A percentile compares a stretch with the other conserved stretches of the same genome.
Conservation (phyloP, 2,329 filamentous ascomycete species). For the Cylindrodendrum hubeiense region DNA sequence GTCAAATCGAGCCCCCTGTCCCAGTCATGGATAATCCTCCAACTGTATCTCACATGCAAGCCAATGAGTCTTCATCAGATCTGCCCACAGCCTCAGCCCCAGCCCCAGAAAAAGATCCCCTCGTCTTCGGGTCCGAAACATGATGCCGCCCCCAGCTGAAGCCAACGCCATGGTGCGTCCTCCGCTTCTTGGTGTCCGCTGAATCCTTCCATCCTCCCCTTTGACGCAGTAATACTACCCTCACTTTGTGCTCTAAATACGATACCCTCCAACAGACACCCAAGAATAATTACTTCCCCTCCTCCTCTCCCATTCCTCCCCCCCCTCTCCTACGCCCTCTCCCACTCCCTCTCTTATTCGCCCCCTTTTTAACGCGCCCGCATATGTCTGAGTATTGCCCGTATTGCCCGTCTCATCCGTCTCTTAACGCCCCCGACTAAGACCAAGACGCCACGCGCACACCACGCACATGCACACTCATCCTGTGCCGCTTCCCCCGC, state of each 20-base stretch:
- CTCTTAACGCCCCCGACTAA: background rate
- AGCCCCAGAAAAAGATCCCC: background rate
- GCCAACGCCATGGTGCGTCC: background rate
- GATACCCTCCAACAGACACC: background rate
- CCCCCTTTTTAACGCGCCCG: background rate
- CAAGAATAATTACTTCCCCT: background rate
- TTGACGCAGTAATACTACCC: background rate
- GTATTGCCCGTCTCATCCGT: background rate
- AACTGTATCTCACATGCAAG: background rate
- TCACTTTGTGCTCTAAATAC: background rate
- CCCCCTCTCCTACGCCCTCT: background rate
- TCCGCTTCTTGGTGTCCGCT: background rate
- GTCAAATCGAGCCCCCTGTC: background rate
- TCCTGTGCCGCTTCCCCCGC: background rate
- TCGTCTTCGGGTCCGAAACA: background rate
- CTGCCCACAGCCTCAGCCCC: background rate
- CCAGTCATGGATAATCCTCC: too few relatives aligned
- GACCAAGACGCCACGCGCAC: background rate
- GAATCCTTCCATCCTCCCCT: background rate
- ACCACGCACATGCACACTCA: background rate
- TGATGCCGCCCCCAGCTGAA: background rate
- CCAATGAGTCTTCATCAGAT: background rate
- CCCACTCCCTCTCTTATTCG: background rate
- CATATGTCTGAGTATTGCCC: background rate
- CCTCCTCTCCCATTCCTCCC: background rate